Conservation (phyloP, 768 basidiomycete species). For the Chalciporus pseudorubinellus region DNA sequence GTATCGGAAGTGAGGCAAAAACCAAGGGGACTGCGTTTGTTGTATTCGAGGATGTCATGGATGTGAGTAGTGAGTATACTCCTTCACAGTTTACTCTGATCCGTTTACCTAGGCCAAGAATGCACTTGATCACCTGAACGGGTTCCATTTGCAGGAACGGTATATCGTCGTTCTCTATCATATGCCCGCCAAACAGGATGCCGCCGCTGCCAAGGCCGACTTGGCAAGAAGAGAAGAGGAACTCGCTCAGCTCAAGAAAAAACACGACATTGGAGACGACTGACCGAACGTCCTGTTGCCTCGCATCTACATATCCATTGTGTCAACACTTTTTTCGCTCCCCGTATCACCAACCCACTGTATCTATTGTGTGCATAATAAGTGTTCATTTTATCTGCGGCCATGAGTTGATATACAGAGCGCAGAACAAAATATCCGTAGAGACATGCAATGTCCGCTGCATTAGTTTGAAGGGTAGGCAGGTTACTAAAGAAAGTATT, state of each 20-base stretch:
- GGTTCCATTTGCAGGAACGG: conserved; percentile 96
- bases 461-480: conserved; percentile 1
- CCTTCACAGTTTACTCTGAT: conserved; percentile 8
- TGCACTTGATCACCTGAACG: conserved; percentile 94
- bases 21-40: conserved; percentile 96
- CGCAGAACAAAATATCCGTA: conserved; percentile 2
- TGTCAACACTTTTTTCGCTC: background rate
- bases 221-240: conserved; percentile 90
- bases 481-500: conserved; percentile 3
- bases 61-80: conserved; percentile 49
- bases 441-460: conserved; percentile 11
- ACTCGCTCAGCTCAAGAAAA: conserved; percentile 79
- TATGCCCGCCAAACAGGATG: conserved; percentile 96
- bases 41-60: conserved; percentile 95
- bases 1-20: conserved; percentile 89
- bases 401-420: conserved; percentile 9
- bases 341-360: conserved; percentile 2
- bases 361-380: conserved; percentile 9
- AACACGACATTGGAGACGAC: conserved; percentile 80
- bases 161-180: conserved; percentile 98
- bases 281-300: conserved; percentile 34
- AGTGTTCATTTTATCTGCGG: conserved; percentile 4
- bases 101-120: conserved; percentile 75
- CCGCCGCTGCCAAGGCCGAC: conserved; percentile 90
- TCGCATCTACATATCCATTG: conserved; percentile 12